Evolutionary conservation across 148 eudicot species (phyloP).

Genomic region (Gaultheria prostrata): DNA sequence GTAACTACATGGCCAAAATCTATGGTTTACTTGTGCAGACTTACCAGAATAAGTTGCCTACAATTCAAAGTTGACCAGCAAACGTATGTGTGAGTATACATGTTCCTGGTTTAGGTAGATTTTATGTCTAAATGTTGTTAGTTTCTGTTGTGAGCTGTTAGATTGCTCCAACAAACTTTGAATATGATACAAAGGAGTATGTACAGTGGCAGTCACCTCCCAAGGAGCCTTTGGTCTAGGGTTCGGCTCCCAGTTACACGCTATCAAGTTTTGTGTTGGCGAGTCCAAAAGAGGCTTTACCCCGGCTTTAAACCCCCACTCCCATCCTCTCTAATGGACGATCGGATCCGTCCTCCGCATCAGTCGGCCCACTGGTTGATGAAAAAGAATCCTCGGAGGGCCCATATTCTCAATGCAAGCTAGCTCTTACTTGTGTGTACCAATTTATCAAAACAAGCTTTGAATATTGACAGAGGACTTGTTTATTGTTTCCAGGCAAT

Average conservation of each 20-base stretch:
- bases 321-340: background rate
- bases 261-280: background rate
- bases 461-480: background rate
- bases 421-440: background rate
- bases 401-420: too few relatives aligned
- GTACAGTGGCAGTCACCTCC: background rate
- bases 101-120: background rate
- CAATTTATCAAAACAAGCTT: background rate
- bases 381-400: too few relatives aligned
- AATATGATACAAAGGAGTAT: background rate
- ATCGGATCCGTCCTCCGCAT: background rate
- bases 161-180: slow-evolving; percentile 22
- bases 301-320: background rate
- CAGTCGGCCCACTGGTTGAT: background rate
- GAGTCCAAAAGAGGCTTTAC: background rate
- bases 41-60: slow-evolving; percentile 8
- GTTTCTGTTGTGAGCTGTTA: slow-evolving; percentile 15
- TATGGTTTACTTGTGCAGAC: slow-evolving; percentile 11
- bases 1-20: slow-evolving; percentile 19
- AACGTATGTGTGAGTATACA: background rate
- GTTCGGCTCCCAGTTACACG: background rate
- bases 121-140: background rate
- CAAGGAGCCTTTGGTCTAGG: background rate
- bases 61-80: slow-evolving; percentile 19
- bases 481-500: slow-evolving; percentile 8